Evolutionary conservation across 129 eudicot species (phyloP), one percentile per base, ranked within the genome.

Genomic region (Artemisia annua): DNA sequence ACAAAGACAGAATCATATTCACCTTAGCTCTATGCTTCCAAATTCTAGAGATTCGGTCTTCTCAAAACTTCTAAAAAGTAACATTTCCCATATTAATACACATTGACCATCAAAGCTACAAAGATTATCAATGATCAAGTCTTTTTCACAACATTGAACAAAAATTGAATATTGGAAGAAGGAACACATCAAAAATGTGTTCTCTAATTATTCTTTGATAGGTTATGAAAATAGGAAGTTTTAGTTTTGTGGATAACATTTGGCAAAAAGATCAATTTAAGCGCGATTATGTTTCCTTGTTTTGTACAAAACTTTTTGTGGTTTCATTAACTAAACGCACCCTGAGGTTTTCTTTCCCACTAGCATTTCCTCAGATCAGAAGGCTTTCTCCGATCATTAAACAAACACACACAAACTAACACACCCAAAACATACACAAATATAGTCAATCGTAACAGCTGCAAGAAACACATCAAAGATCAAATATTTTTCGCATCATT

Each of bases 1-100:
- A 44, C 43, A 22, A n/a, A n/a, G 16, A 19, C 30, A 66, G 11
- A 43, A n/a, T 24, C 82, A 61, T 11, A 54, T 63, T 61, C 66
- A 54, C 56, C 81, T 78, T 17, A 52, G 70, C 53, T 48, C n/a
- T 71, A 62, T 50, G 2, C 57, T 77, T 39, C 76, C 70, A 1
- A 68, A 76, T 53, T 51, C 63, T 49, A 6, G 56, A 70, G 51
- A 60, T 32, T 50, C 60, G 60, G 17, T 59, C 50, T 61, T 50
- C 74, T 59, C 50, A 67, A 59, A 60, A 20, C 43, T 43, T 17
- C 20, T 52, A 17, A 3, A 50, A 32, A 12, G 7, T 11, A 10
- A 30, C 26, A 5, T 18, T 66, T 20, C 58, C 73, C 28, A 22
- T 65, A 75, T 46, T 55, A 75, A 74, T 18, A 19, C 62, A 43